Percentiles rank a stretch among this genome's conserved stretches.
These are phyloP conservation scores for Mycosarcoma maydis DNA, from an alignment of 1,284 basidiomycete species.

Conservation along the genomic window DNA sequence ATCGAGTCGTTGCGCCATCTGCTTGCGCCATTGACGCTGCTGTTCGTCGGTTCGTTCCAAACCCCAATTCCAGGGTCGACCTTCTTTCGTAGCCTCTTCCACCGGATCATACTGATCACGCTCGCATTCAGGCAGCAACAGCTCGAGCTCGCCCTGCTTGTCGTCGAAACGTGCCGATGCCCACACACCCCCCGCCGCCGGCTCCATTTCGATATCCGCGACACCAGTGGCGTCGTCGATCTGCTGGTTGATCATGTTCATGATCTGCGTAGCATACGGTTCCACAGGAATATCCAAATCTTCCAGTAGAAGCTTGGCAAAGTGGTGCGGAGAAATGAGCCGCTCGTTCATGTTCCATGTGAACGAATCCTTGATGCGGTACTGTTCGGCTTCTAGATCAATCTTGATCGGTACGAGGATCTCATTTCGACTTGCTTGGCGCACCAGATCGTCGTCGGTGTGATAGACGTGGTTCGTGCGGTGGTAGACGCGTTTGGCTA, in stretches of 20 bases:
- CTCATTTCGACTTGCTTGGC: slow-evolving; percentile 69
- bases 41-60: slow-evolving; percentile 13
- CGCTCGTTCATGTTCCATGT: slow-evolving; percentile 88
- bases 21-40: slow-evolving; percentile 33
- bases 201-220: slow-evolving; percentile 50
- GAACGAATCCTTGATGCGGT: slow-evolving; percentile 91
- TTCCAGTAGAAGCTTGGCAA: slow-evolving; percentile 84
- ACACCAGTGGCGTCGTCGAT: slow-evolving; percentile 82
- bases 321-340: slow-evolving; percentile 81
- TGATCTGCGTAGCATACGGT: slow-evolving; percentile 79
- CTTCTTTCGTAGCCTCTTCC: slow-evolving; percentile 37
- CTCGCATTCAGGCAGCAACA: slow-evolving; percentile 13
- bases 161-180: slow-evolving; percentile 22
- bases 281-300: slow-evolving; percentile 81
- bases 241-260: slow-evolving; percentile 87
- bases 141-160: slow-evolving; percentile 25
- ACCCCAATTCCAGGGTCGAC: slow-evolving; percentile 39
- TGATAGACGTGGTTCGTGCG: slow-evolving; percentile 76
- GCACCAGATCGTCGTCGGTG: slow-evolving; percentile 68
- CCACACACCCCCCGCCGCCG: slow-evolving; percentile 41
- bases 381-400: slow-evolving; percentile 90
- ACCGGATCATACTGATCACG: slow-evolving; percentile 24
- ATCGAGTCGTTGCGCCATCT: slow-evolving; percentile 34
- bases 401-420: slow-evolving; percentile 89
- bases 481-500: slow-evolving; percentile 69